phyloP scores from a whole-genome alignment of 805 yeast genomes.

The Peterozyma toletana region DNA sequence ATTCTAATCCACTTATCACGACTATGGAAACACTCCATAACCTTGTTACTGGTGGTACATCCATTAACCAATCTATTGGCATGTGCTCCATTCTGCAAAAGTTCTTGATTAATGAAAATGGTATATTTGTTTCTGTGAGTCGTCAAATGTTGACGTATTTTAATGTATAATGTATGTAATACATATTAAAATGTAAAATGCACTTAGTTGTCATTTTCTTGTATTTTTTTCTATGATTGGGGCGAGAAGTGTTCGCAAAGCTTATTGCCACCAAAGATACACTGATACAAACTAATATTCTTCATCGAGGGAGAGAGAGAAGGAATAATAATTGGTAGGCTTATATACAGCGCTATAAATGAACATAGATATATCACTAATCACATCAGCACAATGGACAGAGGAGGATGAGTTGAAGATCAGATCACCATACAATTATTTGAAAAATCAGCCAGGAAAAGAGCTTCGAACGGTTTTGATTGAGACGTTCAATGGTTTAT shows the following conservation, averaged over 20 bases:
- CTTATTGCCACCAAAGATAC: neutral
- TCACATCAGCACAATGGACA: conserved; percentile 18
- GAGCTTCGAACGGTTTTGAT: conserved; percentile 44
- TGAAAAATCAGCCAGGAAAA: conserved; percentile 47
- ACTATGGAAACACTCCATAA: conserved; percentile 24
- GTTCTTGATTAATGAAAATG: neutral
- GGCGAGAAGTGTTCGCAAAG: too few relatives aligned
- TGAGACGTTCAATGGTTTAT: conserved; percentile 44
- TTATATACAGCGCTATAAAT: conserved; percentile 1
- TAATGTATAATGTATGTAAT: too few relatives aligned
- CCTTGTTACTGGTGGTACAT: conserved; percentile 40
- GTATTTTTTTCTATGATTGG: neutral
- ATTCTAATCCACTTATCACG: conserved; percentile 23
- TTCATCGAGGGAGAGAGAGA: too few relatives aligned
- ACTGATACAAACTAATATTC: too few relatives aligned
- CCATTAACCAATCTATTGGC: conserved; percentile 32
- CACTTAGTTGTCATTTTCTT: neutral
- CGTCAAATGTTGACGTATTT: too few relatives aligned
- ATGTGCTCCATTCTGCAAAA: conserved; percentile 21
- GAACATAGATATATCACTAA: conserved; percentile 9
- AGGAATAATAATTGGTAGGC: too few relatives aligned
- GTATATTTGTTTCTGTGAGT: too few relatives aligned
- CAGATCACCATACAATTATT: conserved; percentile 41
- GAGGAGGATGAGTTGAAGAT: conserved; percentile 20
- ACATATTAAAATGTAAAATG: too few relatives aligned